Percentiles rank a stretch among this genome's conserved stretches.
Conservation (phyloP, 2,329 filamentous ascomycete genomes). For the Tolypocladium album region DNA sequence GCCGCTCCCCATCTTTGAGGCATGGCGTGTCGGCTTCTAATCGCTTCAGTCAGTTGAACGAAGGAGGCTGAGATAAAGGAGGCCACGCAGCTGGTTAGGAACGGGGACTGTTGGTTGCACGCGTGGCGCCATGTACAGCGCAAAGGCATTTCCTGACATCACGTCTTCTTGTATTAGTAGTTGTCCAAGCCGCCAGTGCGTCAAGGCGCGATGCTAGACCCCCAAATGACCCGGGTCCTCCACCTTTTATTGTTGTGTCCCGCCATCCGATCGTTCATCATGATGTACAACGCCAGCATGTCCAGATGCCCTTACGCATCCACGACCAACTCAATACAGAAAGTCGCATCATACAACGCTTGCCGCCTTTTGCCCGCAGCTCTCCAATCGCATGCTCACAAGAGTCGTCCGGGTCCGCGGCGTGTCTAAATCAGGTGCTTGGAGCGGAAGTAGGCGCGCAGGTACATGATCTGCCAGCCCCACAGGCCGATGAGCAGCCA, state of each 20-base stretch:
- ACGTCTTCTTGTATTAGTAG: not conserved
- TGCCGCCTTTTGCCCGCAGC: not conserved
- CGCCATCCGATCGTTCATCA: conserved; percentile 22
- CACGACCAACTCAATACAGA: not conserved
- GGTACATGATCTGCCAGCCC: conserved; percentile 95
- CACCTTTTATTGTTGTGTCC: not conserved
- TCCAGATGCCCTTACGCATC: conserved; percentile 1
- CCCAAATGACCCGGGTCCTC: not conserved
- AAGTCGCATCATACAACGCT: not conserved
- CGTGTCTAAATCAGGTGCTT: conserved; percentile 27
- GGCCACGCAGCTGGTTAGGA: not conserved
- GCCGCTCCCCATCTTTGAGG: too few relatives aligned
- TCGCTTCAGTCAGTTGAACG: too few relatives aligned
- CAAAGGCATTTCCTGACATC: not conserved
- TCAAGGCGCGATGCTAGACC: not conserved
- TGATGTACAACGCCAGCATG: conserved; percentile 11
- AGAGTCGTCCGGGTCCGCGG: not conserved
- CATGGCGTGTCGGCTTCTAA: too few relatives aligned
- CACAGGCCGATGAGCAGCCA: conserved; percentile 81
- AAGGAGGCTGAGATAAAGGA: not conserved
- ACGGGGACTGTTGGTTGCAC: not conserved
- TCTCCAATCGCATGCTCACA: not conserved
- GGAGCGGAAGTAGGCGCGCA: conserved; percentile 87
- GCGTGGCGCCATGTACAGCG: not conserved
- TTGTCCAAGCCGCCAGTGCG: not conserved